Evolutionary conservation across 495 filamentous ascomycete genomes (phyloP), one percentile per base, ranked within the genome.

Genomic region (Penicillium ochrochloron): DNA sequence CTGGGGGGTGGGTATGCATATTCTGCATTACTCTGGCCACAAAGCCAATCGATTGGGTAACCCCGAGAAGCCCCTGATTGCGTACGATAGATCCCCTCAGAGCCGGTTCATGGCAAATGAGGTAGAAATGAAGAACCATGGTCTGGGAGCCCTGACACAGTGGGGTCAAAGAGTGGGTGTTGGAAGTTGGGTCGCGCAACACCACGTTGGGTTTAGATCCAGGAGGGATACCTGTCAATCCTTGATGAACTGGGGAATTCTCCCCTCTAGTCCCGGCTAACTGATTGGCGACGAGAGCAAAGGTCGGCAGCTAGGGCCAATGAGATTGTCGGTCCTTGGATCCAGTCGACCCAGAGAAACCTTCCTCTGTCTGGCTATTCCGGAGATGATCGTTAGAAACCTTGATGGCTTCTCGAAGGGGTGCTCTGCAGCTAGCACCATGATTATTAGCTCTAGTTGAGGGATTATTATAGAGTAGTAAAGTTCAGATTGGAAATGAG

Each of bases 201-300:
- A 17, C 42, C 61, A 25, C n/a, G 53, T 69, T 64, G 59, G 65
- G 62, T 27, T 66, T 70, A 66, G 54, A 48, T 51, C 34, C 61
- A 69, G 53, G 23, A 37, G 25, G 52, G 35, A 52, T 42, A 67
- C 62, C 70, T 73, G 72, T 74, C 72, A 74, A 74, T 74, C 70
- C 60, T 69, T 66, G 64, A 73, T 72, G 69, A 68, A 74, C 65
- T 74, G 71, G 71, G 69, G 69, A 66, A 74, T 68, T 57, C 50
- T 57, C 56, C 69, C 68, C 51, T 62, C 53, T 58, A 64, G 44
- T 50, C 57, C 59, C 50, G 35, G 37, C 37, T 17, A 51, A 44
- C 35, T 72, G 67, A 74, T 74, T 74, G 67, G 71, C 52, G 65
- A 68, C 7, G 57, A 29, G 31, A 66, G 58, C 57, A 70, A 66